Conservation (phyloP, 202 grass and related monocot species). For the Carex sylvatica region DNA sequence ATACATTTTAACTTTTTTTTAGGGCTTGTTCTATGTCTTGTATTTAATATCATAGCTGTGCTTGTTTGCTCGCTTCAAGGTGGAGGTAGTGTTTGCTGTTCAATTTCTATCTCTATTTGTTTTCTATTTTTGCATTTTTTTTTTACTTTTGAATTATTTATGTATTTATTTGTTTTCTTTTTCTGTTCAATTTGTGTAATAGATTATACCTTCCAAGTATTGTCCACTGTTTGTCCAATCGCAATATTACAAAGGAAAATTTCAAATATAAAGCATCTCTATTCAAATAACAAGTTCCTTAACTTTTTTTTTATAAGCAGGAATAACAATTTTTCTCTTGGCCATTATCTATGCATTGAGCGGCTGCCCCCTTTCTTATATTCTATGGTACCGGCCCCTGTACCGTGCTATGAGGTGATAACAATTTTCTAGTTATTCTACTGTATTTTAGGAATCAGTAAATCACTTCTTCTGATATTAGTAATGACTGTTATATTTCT, state of each 20-base stretch:
- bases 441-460: background rate
- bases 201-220: background rate
- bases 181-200: background rate
- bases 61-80: slow-evolving; percentile 57
- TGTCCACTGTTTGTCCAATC: background rate
- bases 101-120: background rate
- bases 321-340: slow-evolving; percentile 73
- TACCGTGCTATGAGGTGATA: slow-evolving; percentile 82
- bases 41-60: slow-evolving; percentile 74
- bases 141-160: background rate
- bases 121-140: slow-evolving; percentile 1
- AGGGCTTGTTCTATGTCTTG: slow-evolving; percentile 72
- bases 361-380: slow-evolving; percentile 91
- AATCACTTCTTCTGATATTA: slow-evolving; percentile 15
- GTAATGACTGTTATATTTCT: slow-evolving; percentile 19
- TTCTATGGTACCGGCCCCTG: slow-evolving; percentile 88
- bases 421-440: slow-evolving; percentile 7
- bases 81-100: slow-evolving; percentile 46
- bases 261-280: background rate
- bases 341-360: slow-evolving; percentile 69
- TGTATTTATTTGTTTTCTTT: background rate
- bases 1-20: slow-evolving; percentile 15
- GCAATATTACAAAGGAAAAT: background rate
- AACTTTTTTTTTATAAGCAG: slow-evolving; percentile 29
- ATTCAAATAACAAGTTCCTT: background rate